Conservation (phyloP, 2,329 filamentous ascomycete genomes). For the Xylaria sp. region DNA sequence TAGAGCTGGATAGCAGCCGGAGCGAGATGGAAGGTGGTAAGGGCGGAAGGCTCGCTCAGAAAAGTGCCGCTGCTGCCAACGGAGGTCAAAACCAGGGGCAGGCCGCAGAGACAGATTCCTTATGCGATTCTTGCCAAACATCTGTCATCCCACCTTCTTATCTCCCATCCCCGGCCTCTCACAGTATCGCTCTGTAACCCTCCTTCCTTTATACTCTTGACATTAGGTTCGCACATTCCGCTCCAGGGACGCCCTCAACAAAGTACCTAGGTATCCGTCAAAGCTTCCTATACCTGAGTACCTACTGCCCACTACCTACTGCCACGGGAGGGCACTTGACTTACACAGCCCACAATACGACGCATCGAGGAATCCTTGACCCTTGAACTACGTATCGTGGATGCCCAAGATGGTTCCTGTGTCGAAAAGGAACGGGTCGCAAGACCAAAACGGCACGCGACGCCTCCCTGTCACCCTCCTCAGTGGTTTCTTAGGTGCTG, state of each 20-base stretch:
- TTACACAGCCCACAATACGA: not conserved
- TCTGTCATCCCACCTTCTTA: not conserved
- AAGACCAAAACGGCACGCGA: not conserved
- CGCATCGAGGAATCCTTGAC: not conserved
- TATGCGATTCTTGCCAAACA: not conserved
- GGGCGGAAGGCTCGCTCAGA: not conserved
- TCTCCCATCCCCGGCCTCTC: not conserved
- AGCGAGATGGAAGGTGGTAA: not conserved
- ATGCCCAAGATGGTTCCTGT: conserved; percentile 20
- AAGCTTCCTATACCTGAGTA: not conserved
- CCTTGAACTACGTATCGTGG: not conserved
- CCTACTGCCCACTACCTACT: not conserved
- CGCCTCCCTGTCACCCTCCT: conserved; percentile 69
- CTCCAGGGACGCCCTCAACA: not conserved
- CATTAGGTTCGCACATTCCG: not conserved
- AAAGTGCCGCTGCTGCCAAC: not conserved
- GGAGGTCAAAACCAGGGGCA: not conserved
- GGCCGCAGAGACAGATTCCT: too few relatives aligned
- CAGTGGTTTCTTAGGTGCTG: conserved; percentile 72
- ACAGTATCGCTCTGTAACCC: not conserved
- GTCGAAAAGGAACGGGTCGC: not conserved
- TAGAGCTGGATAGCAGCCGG: not conserved
- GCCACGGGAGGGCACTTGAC: not conserved
- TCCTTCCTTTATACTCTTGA: not conserved
- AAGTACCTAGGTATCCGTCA: not conserved